Percentiles rank a stretch among this genome's conserved stretches.
Evolutionary conservation across 768 basidiomycete genomes (phyloP).

Genomic region (Mrakia gelida): DNA sequence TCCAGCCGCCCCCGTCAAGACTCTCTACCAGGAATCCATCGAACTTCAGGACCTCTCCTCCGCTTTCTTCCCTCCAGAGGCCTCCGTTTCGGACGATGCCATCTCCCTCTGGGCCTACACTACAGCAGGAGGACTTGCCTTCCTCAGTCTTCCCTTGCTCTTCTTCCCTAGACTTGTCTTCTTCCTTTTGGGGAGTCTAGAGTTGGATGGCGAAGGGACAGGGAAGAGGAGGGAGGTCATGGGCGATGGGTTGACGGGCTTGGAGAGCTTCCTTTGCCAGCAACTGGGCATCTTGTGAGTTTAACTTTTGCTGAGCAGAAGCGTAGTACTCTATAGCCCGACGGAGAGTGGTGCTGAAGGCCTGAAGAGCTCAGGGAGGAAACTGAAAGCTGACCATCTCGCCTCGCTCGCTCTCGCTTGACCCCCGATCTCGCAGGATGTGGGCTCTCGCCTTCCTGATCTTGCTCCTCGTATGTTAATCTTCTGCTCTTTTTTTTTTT

Average conservation of each 20-base stretch:
- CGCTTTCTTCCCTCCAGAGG: not conserved
- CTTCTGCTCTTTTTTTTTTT: no score
- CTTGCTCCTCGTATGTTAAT: not conserved
- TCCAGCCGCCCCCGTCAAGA: not conserved
- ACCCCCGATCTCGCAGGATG: not conserved
- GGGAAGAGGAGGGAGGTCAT: not conserved
- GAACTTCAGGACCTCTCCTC: not conserved
- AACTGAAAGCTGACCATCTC: not conserved
- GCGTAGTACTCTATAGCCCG: not conserved
- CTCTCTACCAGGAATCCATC: slow-evolving; percentile 11
- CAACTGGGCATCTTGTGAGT: slow-evolving; percentile 22
- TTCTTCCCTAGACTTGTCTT: slow-evolving; percentile 20
- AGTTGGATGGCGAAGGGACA: not conserved
- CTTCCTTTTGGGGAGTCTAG: slow-evolving; percentile 26
- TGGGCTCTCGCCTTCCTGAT: not conserved
- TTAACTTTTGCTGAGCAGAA: not conserved
- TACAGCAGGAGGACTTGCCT: not conserved
- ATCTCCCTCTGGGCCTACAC: slow-evolving; percentile 28
- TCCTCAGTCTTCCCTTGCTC: slow-evolving; percentile 8
- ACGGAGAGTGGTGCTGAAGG: no score
- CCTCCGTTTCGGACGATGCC: not conserved
- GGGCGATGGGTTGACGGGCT: slow-evolving; percentile 16
- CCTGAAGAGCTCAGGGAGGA: no score
- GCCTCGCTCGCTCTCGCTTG: not conserved
- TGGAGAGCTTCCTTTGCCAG: slow-evolving; percentile 19